These are phyloP conservation scores for Gracilaria caudata DNA, from an alignment of 23 red algal species.

Conservation along the genomic window DNA sequence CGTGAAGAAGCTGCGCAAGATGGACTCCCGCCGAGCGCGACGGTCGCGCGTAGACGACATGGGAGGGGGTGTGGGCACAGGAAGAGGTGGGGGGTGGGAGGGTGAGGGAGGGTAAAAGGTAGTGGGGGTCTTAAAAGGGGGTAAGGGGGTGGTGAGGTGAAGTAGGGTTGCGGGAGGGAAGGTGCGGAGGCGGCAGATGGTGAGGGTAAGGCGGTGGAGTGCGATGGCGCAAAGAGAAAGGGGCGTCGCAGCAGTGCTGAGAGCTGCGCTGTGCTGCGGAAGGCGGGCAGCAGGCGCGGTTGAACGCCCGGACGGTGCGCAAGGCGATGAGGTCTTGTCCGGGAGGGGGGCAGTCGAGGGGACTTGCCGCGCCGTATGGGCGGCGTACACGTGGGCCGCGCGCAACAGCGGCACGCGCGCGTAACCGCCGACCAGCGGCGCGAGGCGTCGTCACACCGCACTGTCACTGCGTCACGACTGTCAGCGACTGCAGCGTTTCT, in stretches of 20 bases:
- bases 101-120: not conserved
- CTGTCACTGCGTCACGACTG: conserved; percentile 22
- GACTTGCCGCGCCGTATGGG: conserved; percentile 15
- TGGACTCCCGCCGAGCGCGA: conserved; percentile 52
- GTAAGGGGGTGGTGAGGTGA: not conserved
- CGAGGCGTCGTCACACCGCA: not conserved
- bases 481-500: conserved; percentile 6
- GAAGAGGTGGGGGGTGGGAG: too few relatives aligned
- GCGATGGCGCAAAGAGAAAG: not conserved
- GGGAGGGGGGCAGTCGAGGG: not conserved
- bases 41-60: conserved; percentile 64
- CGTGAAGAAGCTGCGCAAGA: conserved; percentile 62
- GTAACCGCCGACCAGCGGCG: not conserved
- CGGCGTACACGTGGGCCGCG: conserved; percentile 20
- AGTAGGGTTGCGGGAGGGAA: not conserved
- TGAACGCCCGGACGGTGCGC: conserved; percentile 14
- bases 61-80: not conserved
- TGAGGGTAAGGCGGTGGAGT: not conserved
- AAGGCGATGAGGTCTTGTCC: conserved; percentile 35
- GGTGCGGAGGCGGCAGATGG: conserved; percentile 1
- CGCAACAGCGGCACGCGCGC: not conserved
- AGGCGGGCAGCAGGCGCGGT: not conserved
- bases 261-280: not conserved
- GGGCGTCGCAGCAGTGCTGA: not conserved
- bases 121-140: not conserved